Evolutionary conservation across 73 alveolate species (phyloP).

Genomic region (Chromera velia): DNA sequence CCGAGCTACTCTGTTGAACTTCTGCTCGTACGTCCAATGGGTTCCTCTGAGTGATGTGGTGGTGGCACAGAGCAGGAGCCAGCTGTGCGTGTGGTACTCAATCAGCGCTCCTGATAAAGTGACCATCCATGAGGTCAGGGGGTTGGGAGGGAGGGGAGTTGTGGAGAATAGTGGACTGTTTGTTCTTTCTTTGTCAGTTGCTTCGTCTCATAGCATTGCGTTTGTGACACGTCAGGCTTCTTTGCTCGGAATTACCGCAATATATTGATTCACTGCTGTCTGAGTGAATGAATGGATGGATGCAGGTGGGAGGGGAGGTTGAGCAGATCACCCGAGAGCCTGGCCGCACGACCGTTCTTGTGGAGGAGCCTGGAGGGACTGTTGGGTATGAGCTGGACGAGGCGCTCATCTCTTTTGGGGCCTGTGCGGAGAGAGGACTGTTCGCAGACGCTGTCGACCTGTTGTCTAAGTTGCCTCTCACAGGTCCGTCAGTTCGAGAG

Average conservation of each 20-base stretch:
- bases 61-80: slow-evolving; percentile 97
- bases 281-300: too few species aligned
- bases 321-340: too few species aligned
- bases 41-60: slow-evolving; percentile 99
- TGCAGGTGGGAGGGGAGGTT: too few species aligned
- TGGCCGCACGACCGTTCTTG: slow-evolving; percentile 84
- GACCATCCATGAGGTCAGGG: slow-evolving; percentile 88
- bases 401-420: slow-evolving; percentile 85
- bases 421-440: slow-evolving; percentile 83
- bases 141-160: slow-evolving; percentile 87
- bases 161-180: slow-evolving; percentile 62
- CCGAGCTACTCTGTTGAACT: slow-evolving; percentile 90
- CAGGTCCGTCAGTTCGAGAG: too few species aligned
- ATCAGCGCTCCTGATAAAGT: slow-evolving; percentile 97
- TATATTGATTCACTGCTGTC: too few species aligned
- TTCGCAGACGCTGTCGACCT: slow-evolving; percentile 73
- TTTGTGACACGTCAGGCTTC: too few species aligned
- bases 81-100: slow-evolving; percentile 98
- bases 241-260: too few species aligned
- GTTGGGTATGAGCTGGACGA: slow-evolving; percentile 82
- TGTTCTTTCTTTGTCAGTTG: slow-evolving; percentile 43
- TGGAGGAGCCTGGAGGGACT: slow-evolving; percentile 79
- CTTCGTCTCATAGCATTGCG: too few species aligned
- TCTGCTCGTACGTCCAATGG: slow-evolving; percentile 99
- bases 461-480: slow-evolving; percentile 71